Conservation (phyloP, 1,284 basidiomycete species). For the Sanguinoderma infundibulare region DNA sequence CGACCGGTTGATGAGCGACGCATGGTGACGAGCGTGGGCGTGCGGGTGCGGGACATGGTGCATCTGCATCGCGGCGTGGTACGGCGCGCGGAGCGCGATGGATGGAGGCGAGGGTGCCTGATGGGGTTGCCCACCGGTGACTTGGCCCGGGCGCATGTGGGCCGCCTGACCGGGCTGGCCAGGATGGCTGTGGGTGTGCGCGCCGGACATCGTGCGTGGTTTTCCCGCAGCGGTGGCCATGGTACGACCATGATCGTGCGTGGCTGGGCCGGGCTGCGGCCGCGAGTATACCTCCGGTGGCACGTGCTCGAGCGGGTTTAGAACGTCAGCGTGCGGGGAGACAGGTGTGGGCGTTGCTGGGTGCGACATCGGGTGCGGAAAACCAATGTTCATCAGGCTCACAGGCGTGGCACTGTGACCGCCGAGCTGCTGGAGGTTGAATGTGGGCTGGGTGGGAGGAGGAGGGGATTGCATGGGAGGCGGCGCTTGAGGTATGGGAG, state of each 20-base stretch:
- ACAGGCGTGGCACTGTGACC: constrained; percentile 29
- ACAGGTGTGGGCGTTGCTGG: constrained; percentile 29
- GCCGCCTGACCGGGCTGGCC: constrained; percentile 9
- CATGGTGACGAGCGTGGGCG: constrained; percentile 71
- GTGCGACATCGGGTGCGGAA: constrained; percentile 36
- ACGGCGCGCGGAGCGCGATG: constrained; percentile 56
- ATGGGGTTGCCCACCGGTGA: constrained; percentile 17
- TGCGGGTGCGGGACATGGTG: constrained; percentile 80
- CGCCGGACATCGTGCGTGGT: constrained; percentile 1
- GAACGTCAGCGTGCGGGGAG: constrained; percentile 31
- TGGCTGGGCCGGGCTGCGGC: constrained; percentile 1
- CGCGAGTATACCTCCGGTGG: constrained; percentile 9
- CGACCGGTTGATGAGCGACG: constrained; percentile 46
- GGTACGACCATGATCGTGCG: constrained; percentile 17
- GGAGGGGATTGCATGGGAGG: constrained; percentile 25
- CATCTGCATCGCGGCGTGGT: constrained; percentile 53
- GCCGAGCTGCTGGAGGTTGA: constrained; percentile 22
- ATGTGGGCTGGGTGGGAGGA: constrained; percentile 13
- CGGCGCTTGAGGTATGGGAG: constrained; percentile 22
- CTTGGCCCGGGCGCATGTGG: constrained; percentile 9
- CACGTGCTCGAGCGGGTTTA: constrained; percentile 30
- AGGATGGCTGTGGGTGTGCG: constrained; percentile 9
- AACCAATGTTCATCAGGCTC: constrained; percentile 32
- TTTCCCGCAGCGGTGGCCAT: background rate
- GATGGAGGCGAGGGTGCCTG: constrained; percentile 11